These are phyloP conservation scores for Tardiomyces depauwii DNA, from an alignment of 1,139 yeast genomes.

Conservation along the genomic window DNA sequence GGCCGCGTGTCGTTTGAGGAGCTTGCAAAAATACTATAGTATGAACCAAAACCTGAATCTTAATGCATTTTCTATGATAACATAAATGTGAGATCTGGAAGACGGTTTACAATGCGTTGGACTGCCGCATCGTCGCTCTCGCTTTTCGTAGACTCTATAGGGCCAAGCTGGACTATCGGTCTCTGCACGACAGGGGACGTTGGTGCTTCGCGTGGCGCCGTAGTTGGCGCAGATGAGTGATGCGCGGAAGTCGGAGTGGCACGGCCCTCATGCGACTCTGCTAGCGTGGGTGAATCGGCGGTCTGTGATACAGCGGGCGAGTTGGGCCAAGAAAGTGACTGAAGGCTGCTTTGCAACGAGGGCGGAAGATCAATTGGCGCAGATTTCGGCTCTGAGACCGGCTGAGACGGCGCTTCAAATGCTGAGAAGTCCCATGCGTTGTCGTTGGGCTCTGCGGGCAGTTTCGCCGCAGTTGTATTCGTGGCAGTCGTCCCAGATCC, in stretches of 20 bases:
- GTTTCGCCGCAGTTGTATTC: too few relatives aligned
- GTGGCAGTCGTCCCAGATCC: too few relatives aligned
- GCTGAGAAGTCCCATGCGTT: background rate
- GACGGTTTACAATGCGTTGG: conserved; percentile 12
- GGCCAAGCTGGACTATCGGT: background rate
- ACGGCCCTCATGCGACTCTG: background rate
- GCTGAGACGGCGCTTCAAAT: background rate
- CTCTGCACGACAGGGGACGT: background rate
- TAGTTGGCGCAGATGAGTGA: background rate
- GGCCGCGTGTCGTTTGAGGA: background rate
- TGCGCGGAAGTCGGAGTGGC: too few relatives aligned
- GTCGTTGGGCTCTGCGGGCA: background rate
- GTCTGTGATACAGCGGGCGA: background rate
- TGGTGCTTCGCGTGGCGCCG: background rate
- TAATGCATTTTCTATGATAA: conserved; percentile 1
- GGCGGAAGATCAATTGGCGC: background rate
- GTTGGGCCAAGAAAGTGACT: background rate
- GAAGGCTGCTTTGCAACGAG: background rate
- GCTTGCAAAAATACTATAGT: background rate
- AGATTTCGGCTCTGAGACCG: background rate
- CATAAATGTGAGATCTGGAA: conserved; percentile 18
- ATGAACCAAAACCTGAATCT: too few relatives aligned
- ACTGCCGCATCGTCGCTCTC: conserved; percentile 13
- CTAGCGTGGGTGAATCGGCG: too few relatives aligned
- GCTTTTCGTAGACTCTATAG: conserved; percentile 8